Conservation (phyloP, 441 rosid species). For the Jatropha podagrica region DNA sequence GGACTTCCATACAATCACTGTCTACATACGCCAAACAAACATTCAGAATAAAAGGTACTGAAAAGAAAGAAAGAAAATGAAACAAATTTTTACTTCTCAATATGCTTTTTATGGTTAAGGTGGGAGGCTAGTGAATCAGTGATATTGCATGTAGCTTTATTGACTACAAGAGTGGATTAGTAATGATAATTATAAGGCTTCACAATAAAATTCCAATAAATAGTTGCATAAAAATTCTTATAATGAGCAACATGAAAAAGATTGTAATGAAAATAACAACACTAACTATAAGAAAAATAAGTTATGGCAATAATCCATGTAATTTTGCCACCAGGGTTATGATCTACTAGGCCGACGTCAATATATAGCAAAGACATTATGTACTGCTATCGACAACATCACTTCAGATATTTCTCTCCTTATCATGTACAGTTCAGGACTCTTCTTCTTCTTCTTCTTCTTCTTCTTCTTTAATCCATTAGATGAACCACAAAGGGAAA, state of each 20-base stretch:
- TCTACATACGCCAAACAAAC: constrained; percentile 38
- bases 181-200: no score
- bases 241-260: no score
- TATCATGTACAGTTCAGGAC: neutral
- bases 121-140: neutral
- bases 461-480: no score
- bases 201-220: neutral
- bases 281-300: neutral
- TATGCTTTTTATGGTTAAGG: neutral
- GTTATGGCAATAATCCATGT: neutral
- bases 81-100: neutral
- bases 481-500: no score
- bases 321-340: neutral
- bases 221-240: neutral
- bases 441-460: no score
- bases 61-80: neutral
- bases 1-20: constrained; percentile 55
- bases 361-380: neutral
- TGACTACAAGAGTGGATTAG: no score
- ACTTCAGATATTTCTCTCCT: neutral
- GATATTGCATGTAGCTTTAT: no score
- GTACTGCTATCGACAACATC: neutral
- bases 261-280: neutral
- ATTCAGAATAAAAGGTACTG: neutral
- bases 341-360: neutral